Evolutionary conservation across 2,329 filamentous ascomycete species (phyloP), one percentile per base, ranked within the genome.

Genomic region (Calonectria multiphialidica): DNA sequence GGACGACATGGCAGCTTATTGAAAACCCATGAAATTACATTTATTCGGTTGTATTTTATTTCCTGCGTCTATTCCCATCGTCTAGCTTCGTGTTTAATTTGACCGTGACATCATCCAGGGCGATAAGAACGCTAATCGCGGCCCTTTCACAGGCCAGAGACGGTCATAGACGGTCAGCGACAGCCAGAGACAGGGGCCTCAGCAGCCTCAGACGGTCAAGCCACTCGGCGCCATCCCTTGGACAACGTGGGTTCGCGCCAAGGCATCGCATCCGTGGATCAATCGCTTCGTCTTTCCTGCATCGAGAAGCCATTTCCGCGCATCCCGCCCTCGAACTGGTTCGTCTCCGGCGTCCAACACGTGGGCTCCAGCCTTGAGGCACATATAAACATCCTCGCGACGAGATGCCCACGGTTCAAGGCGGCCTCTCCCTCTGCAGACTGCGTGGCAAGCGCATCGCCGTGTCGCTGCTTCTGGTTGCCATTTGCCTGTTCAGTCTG

Each of bases 381-480:
- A 28, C 40, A 37, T 62, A 62, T 45, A 62, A 44, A 33, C 23
- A 62, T 25, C 16, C 23, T 62, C 57, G 18, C 57, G 16, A 42
- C 57, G 37, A 44, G 37, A 62, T 45, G 57, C 57, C 28, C 23
- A 28, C 40, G 40, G 37, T 45, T 6, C 57, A 44, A 33, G 15
- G 57, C 57, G 37, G 37, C 40, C 40, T 47, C 42, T 70, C 71
- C 18, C 55, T 57, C 53, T 61, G 44, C 13, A 62, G 55, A 23
- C 55, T 25, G 62, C 62, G 59, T 25, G 35, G 70, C 23, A 35
- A 47, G 33, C 74, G 66, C 57, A 50, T 44, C 13, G 70, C 23
- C 67, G 67, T 71, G n/a, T 15, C 69, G 7, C 67, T 30, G 28
- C 23, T 71, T 21, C 37, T 77, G 10, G 40, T 73, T 2, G 10